Conservation (phyloP, 163 green algal species). For the Chlorella variabilis region DNA sequence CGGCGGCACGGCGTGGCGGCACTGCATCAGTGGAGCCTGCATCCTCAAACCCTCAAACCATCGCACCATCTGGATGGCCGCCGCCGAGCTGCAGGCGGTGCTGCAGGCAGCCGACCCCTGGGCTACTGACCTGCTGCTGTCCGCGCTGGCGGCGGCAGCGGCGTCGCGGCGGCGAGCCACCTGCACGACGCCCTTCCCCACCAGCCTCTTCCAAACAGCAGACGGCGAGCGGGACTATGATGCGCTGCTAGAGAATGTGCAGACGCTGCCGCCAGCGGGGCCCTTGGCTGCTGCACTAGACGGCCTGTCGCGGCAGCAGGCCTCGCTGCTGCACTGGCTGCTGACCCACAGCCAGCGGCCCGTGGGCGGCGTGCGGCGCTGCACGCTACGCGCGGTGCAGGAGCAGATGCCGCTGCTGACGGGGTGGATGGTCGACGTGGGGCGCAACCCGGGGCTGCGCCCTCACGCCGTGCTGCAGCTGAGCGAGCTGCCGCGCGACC, state of each 20-base stretch:
- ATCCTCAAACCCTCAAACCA: too few species aligned
- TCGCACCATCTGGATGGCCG: too few species aligned
- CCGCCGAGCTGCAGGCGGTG: background rate
- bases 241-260: background rate
- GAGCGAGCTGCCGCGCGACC: background rate
- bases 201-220: background rate
- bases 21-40: too few species aligned
- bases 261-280: background rate
- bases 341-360: background rate
- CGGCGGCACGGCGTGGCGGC: too few species aligned
- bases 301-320: slow-evolving; percentile 1
- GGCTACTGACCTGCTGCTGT: slow-evolving; percentile 15
- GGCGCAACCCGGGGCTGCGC: slow-evolving; percentile 13
- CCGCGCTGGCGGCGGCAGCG: slow-evolving; percentile 1
- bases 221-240: slow-evolving; percentile 4
- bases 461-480: slow-evolving; percentile 26
- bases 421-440: slow-evolving; percentile 25
- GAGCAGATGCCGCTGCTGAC: slow-evolving; percentile 23
- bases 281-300: background rate
- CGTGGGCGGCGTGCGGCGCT: background rate
- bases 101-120: background rate
- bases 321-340: background rate
- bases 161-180: background rate
- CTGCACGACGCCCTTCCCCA: slow-evolving; percentile 19
- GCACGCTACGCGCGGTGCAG: slow-evolving; percentile 21